Percentiles rank a stretch among this genome's conserved stretches.
phyloP scores from a whole-genome alignment of 805 yeast genomes.

The Suhomyces vadensis region DNA sequence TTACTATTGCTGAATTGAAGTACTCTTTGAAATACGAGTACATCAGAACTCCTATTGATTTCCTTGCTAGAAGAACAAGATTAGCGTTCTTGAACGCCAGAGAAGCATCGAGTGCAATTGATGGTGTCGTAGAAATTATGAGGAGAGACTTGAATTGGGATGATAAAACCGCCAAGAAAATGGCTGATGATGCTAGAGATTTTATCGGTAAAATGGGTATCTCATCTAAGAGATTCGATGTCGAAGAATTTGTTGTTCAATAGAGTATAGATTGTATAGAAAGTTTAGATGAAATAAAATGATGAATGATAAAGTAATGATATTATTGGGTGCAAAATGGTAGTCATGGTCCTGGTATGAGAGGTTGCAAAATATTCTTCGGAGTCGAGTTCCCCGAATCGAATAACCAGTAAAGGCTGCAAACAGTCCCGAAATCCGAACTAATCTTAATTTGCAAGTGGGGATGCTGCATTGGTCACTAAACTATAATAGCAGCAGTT shows the following conservation, averaged over 20 bases:
- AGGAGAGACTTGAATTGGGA: slow-evolving; percentile 78
- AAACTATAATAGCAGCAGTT: too few relatives aligned
- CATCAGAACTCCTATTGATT: slow-evolving; percentile 84
- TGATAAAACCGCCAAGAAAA: slow-evolving; percentile 52
- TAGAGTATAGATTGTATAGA: slow-evolving; percentile 7
- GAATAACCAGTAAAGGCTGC: slow-evolving; percentile 1
- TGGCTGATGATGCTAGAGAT: slow-evolving; percentile 51
- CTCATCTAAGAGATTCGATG: slow-evolving; percentile 20
- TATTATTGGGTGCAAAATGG: slow-evolving; percentile 1
- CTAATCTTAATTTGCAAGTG: too few relatives aligned
- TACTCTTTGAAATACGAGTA: slow-evolving; percentile 83
- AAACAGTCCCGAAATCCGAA: neutral
- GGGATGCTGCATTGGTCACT: too few relatives aligned
- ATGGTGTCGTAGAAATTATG: slow-evolving; percentile 84
- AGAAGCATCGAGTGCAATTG: slow-evolving; percentile 78
- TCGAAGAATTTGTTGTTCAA: slow-evolving; percentile 19
- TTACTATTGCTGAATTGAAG: slow-evolving; percentile 85
- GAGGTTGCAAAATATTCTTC: neutral
- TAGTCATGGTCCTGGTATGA: neutral
- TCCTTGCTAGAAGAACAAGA: slow-evolving; percentile 90
- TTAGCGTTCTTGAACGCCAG: slow-evolving; percentile 87
- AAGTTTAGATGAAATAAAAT: neutral
- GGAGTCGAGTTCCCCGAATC: too few relatives aligned
- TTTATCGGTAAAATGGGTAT: slow-evolving; percentile 67
- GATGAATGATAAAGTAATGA: neutral